Percentiles rank a stretch among this genome's conserved stretches.
Conservation (phyloP, 805 yeast species). For the Myxozyma geophila region DNA sequence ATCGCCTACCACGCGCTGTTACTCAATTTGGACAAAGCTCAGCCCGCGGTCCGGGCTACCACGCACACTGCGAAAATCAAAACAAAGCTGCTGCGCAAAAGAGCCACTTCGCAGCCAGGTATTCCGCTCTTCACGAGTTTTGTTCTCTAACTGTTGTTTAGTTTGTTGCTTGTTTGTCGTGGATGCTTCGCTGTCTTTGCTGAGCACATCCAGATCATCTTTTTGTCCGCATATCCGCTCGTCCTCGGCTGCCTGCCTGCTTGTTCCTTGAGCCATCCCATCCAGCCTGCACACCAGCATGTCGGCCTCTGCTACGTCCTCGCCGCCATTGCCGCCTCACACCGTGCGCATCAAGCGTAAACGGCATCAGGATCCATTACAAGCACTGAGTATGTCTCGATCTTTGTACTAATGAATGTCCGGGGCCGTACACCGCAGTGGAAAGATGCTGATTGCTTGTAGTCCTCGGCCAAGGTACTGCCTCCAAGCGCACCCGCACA, state of each 20-base stretch:
- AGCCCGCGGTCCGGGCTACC: too few relatives aligned
- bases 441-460: constrained; percentile 2
- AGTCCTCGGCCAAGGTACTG: constrained; percentile 29
- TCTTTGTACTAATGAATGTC: background rate
- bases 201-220: background rate
- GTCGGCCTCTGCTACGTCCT: constrained; percentile 15
- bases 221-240: background rate
- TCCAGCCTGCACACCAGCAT: background rate
- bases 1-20: too few relatives aligned
- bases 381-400: constrained; percentile 57
- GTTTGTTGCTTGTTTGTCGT: too few relatives aligned
- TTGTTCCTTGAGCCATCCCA: background rate
- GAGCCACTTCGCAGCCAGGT: too few relatives aligned
- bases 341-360: constrained; percentile 84
- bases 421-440: background rate
- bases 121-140: too few relatives aligned
- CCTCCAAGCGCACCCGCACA: constrained; percentile 30
- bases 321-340: constrained; percentile 52
- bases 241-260: background rate
- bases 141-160: background rate
- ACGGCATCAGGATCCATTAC: constrained; percentile 84
- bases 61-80: too few relatives aligned
- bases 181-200: too few relatives aligned
- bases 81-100: too few relatives aligned
- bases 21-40: too few relatives aligned